Evolutionary conservation across 257 asterid species (phyloP).

Genomic region (Capsicum baccatum): DNA sequence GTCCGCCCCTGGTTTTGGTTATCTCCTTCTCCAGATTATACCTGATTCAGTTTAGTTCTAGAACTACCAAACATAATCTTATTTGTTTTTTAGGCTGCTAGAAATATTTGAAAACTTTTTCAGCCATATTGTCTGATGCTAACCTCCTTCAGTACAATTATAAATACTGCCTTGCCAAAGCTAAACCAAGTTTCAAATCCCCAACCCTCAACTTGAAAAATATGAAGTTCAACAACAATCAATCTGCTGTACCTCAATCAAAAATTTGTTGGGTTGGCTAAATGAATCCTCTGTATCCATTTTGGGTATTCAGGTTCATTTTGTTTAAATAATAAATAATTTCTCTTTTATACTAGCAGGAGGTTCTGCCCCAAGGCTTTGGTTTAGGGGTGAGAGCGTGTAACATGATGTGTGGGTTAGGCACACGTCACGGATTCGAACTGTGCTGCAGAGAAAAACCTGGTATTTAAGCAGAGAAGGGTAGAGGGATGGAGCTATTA

Average conservation of each 20-base stretch:
- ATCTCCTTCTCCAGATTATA: not conserved
- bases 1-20: not conserved
- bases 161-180: not conserved
- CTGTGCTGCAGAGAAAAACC: not conserved
- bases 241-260: not conserved
- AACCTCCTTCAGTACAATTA: not conserved
- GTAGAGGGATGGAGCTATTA: not conserved
- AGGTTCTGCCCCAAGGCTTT: not conserved
- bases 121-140: not conserved
- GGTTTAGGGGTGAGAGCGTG: not conserved
- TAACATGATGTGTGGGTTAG: not conserved
- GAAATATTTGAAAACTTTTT: not conserved
- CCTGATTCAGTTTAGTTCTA: not conserved
- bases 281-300: not conserved
- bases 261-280: not conserved
- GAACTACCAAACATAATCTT: not conserved
- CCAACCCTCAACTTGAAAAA: conserved; percentile 11
- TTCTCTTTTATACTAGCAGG: not conserved
- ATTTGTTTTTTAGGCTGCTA: not conserved
- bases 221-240: not conserved
- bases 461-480: not conserved
- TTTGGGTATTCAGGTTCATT: not conserved
- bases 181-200: conserved; percentile 21
- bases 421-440: not conserved
- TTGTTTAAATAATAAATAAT: not conserved